Conservation (phyloP, 495 filamentous ascomycete species). For the Penicillium ochrochloron region DNA sequence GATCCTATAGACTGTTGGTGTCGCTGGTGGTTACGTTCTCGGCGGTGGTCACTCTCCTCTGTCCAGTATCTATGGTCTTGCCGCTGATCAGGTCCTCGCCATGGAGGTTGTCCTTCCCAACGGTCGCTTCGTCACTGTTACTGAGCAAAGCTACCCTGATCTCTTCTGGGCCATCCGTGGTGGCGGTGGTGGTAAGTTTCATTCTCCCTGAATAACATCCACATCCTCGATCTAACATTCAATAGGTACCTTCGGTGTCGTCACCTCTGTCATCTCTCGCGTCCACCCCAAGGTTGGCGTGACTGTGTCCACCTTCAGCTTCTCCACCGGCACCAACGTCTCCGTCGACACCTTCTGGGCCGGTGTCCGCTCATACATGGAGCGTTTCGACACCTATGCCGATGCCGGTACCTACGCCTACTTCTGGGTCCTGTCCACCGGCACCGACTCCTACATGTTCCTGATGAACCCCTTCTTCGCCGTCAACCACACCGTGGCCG, state of each 20-base stretch:
- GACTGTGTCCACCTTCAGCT: slow-evolving; percentile 46
- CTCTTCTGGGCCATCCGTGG: slow-evolving; percentile 61
- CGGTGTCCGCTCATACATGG: slow-evolving; percentile 52
- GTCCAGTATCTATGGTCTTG: slow-evolving; percentile 55
- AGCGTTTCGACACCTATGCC: slow-evolving; percentile 50
- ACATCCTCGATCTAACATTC: background rate
- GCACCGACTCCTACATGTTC: slow-evolving; percentile 22
- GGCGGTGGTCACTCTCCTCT: slow-evolving; percentile 56
- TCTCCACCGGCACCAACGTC: slow-evolving; percentile 39
- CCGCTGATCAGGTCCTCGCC: slow-evolving; percentile 54
- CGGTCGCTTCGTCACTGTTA: slow-evolving; percentile 56
- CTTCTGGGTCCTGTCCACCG: slow-evolving; percentile 40
- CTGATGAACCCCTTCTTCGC: slow-evolving; percentile 51
- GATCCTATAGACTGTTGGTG: slow-evolving; percentile 38
- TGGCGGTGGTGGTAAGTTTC: slow-evolving; percentile 32
- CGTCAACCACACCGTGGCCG: slow-evolving; percentile 51
- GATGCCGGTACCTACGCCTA: slow-evolving; percentile 60
- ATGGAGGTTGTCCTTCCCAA: slow-evolving; percentile 60
- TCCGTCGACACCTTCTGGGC: slow-evolving; percentile 54
- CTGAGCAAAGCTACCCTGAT: slow-evolving; percentile 54
- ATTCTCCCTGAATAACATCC: background rate
- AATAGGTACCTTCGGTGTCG: slow-evolving; percentile 54
- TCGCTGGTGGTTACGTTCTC: slow-evolving; percentile 48
- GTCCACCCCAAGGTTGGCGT: slow-evolving; percentile 46
- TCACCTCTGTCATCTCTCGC: slow-evolving; percentile 54